These are phyloP conservation scores for Curvularia lunata DNA, from an alignment of 2,329 filamentous ascomycete species.

Conservation along the genomic window DNA sequence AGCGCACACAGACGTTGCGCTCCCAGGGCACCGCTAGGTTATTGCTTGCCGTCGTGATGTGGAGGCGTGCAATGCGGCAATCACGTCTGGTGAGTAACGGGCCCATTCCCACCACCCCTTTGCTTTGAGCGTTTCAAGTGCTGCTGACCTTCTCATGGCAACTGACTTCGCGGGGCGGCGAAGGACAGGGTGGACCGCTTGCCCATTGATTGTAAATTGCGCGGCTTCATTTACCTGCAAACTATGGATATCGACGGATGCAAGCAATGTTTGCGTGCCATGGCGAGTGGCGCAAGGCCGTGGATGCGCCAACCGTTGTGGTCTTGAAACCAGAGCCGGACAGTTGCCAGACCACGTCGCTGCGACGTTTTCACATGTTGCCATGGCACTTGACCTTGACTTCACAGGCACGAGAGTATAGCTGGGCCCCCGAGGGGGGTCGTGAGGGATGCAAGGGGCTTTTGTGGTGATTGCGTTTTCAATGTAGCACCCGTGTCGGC, in stretches of 20 bases:
- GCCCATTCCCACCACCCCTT: constrained; percentile 14
- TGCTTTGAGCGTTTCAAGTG: constrained; percentile 2
- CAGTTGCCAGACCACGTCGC: constrained; percentile 2
- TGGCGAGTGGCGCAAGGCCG: constrained; percentile 18
- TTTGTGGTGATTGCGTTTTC: constrained; percentile 20
- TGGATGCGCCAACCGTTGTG: constrained; percentile 16
- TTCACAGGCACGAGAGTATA: constrained; percentile 9
- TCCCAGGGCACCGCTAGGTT: constrained; percentile 12
- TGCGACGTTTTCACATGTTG: constrained; percentile 7
- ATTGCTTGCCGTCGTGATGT: constrained; percentile 13
- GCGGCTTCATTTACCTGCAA: constrained; percentile 8
- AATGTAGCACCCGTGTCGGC: constrained; percentile 41
- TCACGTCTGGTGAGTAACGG: constrained; percentile 11
- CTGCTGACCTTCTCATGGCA: constrained; percentile 10
- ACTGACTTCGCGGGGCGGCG: background rate
- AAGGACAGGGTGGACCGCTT: background rate
- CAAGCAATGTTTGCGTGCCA: constrained; percentile 8
- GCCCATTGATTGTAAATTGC: constrained; percentile 7
- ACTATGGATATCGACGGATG: constrained; percentile 8
- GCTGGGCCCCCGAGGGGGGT: constrained; percentile 20
- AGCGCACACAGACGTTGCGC: constrained; percentile 27
- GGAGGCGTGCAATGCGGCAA: constrained; percentile 18
- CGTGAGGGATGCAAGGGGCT: constrained; percentile 36
- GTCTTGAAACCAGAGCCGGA: constrained; percentile 13
- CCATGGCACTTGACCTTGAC: constrained; percentile 29